phyloP scores from a whole-genome alignment of 176 grass and related monocot genomes.

The Triticum turgidum region DNA sequence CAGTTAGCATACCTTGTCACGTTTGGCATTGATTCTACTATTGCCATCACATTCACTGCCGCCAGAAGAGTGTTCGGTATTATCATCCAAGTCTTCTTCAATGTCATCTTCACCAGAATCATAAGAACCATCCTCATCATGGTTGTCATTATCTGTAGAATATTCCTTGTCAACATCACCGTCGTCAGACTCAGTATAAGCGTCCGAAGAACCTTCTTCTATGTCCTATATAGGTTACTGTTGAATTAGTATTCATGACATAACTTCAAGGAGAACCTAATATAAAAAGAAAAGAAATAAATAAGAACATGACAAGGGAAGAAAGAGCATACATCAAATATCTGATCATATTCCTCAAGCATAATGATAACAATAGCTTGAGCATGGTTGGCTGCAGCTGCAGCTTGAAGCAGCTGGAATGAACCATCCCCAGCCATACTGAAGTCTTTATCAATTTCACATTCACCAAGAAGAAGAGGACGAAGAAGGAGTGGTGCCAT shows the following conservation, averaged over 20 bases:
- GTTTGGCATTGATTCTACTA: constrained; percentile 32
- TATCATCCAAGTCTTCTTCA: constrained; percentile 58
- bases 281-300: constrained; percentile 9
- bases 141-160: constrained; percentile 74
- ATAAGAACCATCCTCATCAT: constrained; percentile 70
- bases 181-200: constrained; percentile 83
- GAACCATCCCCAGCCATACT: constrained; percentile 83
- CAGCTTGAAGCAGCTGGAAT: constrained; percentile 92
- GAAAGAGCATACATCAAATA: constrained; percentile 82
- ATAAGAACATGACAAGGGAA: constrained; percentile 2
- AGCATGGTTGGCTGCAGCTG: constrained; percentile 93
- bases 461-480: constrained; percentile 86
- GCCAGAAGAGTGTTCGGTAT: constrained; percentile 44
- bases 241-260: constrained; percentile 43
- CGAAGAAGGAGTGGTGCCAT: constrained; percentile 98
- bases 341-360: constrained; percentile 84
- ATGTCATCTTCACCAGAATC: constrained; percentile 64
- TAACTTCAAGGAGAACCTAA: constrained; percentile 33
- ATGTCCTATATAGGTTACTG: constrained; percentile 51
- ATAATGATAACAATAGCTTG: constrained; percentile 95
- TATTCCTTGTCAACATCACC: constrained; percentile 73
- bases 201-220: constrained; percentile 81
- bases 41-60: constrained; percentile 52
- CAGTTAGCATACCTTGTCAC: constrained; percentile 62
- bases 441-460: constrained; percentile 85